Conservation (phyloP, 2,329 filamentous ascomycete species). For the Dactylellina parvicollis region DNA sequence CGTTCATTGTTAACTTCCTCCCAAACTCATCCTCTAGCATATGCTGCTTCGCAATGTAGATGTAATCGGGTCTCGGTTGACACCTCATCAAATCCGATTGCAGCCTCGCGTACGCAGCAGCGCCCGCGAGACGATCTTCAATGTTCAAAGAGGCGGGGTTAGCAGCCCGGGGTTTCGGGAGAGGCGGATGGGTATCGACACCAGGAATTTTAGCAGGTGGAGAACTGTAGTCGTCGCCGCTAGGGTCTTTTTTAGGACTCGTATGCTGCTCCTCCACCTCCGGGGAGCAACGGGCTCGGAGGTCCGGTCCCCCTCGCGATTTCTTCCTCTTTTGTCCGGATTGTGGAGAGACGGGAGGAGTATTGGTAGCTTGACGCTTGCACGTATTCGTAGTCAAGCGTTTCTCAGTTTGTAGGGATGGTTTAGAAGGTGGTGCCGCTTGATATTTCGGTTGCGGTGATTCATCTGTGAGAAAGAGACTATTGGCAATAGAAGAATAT, state of each 20-base stretch:
- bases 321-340: neutral
- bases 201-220: neutral
- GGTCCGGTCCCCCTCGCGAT: neutral
- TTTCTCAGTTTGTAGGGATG: neutral
- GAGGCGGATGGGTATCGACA: neutral
- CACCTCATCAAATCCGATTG: neutral
- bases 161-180: neutral
- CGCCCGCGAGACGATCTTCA: neutral
- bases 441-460: neutral
- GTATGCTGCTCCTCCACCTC: neutral
- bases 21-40: conserved; percentile 18
- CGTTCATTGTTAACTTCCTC: neutral
- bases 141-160: no score
- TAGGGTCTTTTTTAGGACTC: neutral
- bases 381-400: neutral
- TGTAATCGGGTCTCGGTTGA: neutral
- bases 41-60: neutral
- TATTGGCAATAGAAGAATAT: neutral
- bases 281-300: neutral
- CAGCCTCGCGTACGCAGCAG: neutral
- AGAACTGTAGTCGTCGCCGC: neutral
- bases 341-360: neutral
- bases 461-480: neutral
- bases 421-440: neutral
- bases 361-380: neutral